Conservation (phyloP, 257 asterid species). For the Nicotiana sylvestris region DNA sequence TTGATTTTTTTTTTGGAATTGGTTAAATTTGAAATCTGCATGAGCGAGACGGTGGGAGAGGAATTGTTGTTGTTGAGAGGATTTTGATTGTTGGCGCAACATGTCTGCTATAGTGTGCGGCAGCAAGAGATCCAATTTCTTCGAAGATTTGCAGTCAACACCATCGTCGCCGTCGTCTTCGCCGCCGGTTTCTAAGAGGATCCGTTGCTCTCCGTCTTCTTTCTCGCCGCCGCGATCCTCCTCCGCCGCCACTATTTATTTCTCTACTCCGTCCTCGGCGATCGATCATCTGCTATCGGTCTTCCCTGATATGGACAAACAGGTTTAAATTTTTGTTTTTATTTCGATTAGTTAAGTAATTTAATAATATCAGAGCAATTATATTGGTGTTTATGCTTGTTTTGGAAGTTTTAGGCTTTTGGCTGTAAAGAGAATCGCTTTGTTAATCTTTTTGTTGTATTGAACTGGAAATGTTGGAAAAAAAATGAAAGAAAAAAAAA, state of each 20-base stretch:
- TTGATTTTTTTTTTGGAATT: background rate
- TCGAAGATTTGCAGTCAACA: slow-evolving; percentile 68
- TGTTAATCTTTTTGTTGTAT: background rate
- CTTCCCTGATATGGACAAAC: slow-evolving; percentile 93
- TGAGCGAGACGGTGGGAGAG: slow-evolving; percentile 37
- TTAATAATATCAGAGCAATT: background rate
- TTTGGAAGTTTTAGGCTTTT: background rate
- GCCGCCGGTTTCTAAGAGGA: slow-evolving; percentile 76
- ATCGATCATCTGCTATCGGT: slow-evolving; percentile 56
- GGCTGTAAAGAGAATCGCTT: background rate
- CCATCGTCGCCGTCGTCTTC: slow-evolving; percentile 41
- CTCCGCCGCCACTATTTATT: slow-evolving; percentile 17
- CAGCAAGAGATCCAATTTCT: slow-evolving; percentile 93
- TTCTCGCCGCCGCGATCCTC: slow-evolving; percentile 61
- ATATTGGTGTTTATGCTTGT: background rate
- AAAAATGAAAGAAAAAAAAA: background rate
- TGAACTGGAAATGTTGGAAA: background rate
- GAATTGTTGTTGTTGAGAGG: slow-evolving; percentile 29
- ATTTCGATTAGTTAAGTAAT: background rate
- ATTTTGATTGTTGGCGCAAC: slow-evolving; percentile 40
- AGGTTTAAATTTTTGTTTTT: slow-evolving; percentile 36
- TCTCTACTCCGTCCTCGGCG: slow-evolving; percentile 12
- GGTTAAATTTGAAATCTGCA: slow-evolving; percentile 28
- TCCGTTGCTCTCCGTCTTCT: slow-evolving; percentile 79
- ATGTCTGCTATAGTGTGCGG: slow-evolving; percentile 99